Evolutionary conservation across 257 asterid species (phyloP), one percentile per base, ranked within the genome.

Genomic region (Schizonepeta tenuifolia): DNA sequence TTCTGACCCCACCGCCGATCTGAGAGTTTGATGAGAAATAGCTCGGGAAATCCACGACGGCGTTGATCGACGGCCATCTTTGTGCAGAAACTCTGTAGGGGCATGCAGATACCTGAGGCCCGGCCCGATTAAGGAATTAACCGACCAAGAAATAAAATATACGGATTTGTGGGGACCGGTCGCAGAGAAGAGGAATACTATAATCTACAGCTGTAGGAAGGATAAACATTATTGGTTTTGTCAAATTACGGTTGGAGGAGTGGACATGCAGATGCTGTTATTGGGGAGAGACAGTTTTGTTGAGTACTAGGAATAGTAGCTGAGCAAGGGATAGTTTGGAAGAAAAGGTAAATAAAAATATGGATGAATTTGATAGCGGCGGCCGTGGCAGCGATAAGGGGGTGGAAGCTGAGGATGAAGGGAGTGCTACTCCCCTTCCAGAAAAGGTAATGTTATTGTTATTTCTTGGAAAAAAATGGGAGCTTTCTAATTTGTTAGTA

Each of bases 361-460:
- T 83, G 88, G 85, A 78, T 55, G 80, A 61, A 33, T 55, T 35
- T 40, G 80, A 59, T 43, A 83, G 85, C 56, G 85, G 83, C 50
- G 85, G 82, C 21, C 76, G 84, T 13, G 86, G 91, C 58, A 87
- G 96, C 64, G 92, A 80, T 57, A 84, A 82, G 71, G 91, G 88
- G 20, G 6, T 83, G 75, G 93, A 78, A 49, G 88, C 85, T 38
- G 93, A 87, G 76, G 93, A 88, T 28, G 95, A 91, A 71, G 91
- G 90, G 62, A 87, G 84, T 72, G 79, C 89, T 14, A 85, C 96
- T 72, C 97, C 97, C 46, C 60, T 91, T 73, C 97, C 97, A 14
- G 90, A 86, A 67, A 89, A 79, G 91, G 97, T 91, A 51, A 54
- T 60, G 43, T 21, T 43, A 5, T 35, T 17, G 47, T 21, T 51